A percentile compares a stretch with the other conserved stretches of the same genome.
Conservation (phyloP, 179 eudicot species). For the Pouteria campechiana region DNA sequence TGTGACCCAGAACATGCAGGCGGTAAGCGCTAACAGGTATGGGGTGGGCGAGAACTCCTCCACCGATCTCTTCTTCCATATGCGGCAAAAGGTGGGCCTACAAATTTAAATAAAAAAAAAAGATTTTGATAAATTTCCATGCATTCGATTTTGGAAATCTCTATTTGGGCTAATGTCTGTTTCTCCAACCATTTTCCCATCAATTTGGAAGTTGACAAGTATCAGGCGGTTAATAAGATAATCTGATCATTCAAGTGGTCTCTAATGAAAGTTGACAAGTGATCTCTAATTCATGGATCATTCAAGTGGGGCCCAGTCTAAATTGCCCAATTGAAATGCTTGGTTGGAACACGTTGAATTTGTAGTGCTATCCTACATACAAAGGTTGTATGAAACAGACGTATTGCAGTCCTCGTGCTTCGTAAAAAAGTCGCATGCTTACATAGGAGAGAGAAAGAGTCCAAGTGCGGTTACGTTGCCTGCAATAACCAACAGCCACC, state of each 20-base stretch:
- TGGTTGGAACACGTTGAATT: no score
- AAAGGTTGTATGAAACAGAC: neutral
- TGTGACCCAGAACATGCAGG: conserved; percentile 74
- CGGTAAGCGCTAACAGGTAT: conserved; percentile 61
- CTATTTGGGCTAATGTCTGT: neutral
- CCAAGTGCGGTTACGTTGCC: conserved; percentile 62
- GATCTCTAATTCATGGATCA: no score
- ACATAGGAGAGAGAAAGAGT: conserved; percentile 69
- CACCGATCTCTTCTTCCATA: conserved; percentile 75
- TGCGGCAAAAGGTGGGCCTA: conserved; percentile 77
- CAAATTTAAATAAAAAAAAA: neutral
- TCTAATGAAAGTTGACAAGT: no score
- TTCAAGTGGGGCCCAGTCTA: no score
- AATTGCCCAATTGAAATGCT: no score
- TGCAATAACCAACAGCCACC: conserved; percentile 16
- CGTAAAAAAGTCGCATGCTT: conserved; percentile 21
- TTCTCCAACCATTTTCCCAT: no score
- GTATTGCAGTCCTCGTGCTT: no score
- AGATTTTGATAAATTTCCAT: neutral
- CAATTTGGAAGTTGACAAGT: neutral
- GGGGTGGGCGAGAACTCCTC: conserved; percentile 78
- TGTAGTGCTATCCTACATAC: neutral
- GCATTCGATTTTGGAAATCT: neutral
- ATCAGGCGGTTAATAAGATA: no score
- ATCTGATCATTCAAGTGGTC: no score